phyloP scores from a whole-genome alignment of 768 basidiomycete species.

The Candolleomyces aberdarensis region DNA sequence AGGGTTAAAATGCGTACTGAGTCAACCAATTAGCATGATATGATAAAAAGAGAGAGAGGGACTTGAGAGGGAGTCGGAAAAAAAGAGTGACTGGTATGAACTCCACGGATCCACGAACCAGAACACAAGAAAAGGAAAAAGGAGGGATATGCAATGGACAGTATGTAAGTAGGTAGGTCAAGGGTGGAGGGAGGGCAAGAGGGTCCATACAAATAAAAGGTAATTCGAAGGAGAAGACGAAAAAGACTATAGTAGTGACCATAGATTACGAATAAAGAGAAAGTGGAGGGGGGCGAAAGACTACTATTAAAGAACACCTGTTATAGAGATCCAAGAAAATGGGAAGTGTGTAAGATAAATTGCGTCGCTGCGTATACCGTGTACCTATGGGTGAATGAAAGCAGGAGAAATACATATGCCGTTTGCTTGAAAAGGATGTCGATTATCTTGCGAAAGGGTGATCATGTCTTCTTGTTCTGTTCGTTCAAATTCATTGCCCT shows the following conservation, averaged over 20 bases:
- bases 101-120: no score
- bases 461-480: not conserved
- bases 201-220: no score
- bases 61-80: no score
- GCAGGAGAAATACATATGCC: conserved; percentile 2
- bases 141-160: no score
- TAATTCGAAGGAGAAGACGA: not conserved
- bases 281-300: not conserved
- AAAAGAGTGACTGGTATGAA: no score
- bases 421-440: not conserved
- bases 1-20: no score
- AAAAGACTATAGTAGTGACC: not conserved
- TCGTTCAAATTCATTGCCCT: conserved; percentile 3
- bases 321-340: no score
- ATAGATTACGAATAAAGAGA: not conserved
- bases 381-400: not conserved
- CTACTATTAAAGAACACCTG: not conserved
- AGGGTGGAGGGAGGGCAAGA: no score
- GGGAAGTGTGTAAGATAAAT: not conserved
- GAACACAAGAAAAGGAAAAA: no score
- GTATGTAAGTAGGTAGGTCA: no score
- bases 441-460: not conserved
- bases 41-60: no score
- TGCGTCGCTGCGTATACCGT: not conserved
- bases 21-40: no score